Evolutionary conservation across 2,329 filamentous ascomycete species (phyloP), one percentile per base, ranked within the genome.

Genomic region (Colletotrichum aenigma): DNA sequence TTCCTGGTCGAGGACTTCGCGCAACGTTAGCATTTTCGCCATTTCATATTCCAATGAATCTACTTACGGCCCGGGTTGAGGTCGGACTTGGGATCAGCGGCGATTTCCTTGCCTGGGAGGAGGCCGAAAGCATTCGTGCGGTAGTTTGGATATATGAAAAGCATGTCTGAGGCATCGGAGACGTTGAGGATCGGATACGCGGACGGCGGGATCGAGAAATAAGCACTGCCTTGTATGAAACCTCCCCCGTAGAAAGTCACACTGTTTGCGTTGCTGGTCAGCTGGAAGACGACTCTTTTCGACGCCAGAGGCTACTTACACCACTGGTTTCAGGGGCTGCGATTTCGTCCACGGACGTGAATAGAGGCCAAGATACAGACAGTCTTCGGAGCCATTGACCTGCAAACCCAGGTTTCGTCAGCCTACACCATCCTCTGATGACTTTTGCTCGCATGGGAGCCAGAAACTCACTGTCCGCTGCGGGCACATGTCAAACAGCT

Each of bases 341-440:
- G 80, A 80, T 1, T 70, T 26, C 0, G 80, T 83, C 90, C 91
- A 93, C 4, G 91, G 91, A 0, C 91, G 87, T 6, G 89, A 88
- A 82, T 91, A 93, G 1, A 93, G 83, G 13, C 90, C 90, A 3
- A 93, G 86, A 76, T 92, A 92, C 16, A 93, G 84, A 77, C 91
- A 93, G 79, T 93, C 91, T 83, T 93, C 91, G 26, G 86, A 87
- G 15, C 88, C 88, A 58, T 89, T 90, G 13, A 89, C 81, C 83
- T 85, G 28, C 61, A 38, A 15, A 13, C 13, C 28, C 28, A 28
- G 12, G 10, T 30, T 66, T 36, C 58, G 10, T 16, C 4, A 34
- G 21, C 21, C 21, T 64, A 12, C 61, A 64, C 7, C 30, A 9
- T 58, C 32, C 16, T 62, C 28, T 34, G 28, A 8, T 7, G 26